Evolutionary conservation across 2,329 filamentous ascomycete genomes (phyloP), one percentile per base, ranked within the genome.

Genomic region (Plenodomus biglobosus): DNA sequence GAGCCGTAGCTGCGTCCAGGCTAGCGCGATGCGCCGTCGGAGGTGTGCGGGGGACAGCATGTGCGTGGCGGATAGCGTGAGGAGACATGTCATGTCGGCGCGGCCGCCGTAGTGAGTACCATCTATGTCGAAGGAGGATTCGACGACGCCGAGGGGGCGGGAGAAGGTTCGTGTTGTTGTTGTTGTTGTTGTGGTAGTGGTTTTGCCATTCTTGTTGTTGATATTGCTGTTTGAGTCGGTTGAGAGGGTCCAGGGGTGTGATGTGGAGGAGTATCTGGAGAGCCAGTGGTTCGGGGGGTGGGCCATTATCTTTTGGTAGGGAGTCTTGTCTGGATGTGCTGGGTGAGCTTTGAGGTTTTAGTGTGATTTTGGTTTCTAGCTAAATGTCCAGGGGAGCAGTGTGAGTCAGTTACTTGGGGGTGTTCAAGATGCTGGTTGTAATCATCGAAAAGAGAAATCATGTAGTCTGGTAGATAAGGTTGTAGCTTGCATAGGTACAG

Each of bases 61-160:
- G 32, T 70, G 68, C n/a, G 57, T 55, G 22, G 74, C 55, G 11
- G 71, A 66, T 15, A 76, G 44, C 1, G 68, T 69, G 8, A 77
- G 59, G 2, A 69, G 57, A 2, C 64, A 62, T 15, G 70, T 75
- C 50, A 78, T 69, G 44, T 78, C 76, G 17, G 76, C 76, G 43
- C 75, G 64, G 5, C 76, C 76, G 46, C 75, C 74, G 42, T 65
- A 75, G 40, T 74, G 68, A 5, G 63, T 53, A 2, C 76, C 76
- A 58, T 78, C 76, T 0, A 59, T 56, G 48, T 78, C 75, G 59
- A 78, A 78, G 10, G 68, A 68, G 1, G 62, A 68, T 47, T 78
- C 76, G 0, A 77, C 71, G 4, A 76, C 62, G 0, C 76, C 76
- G 1, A 77, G 50, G 0, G 73, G 74, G 8, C 75, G 27, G 15